phyloP scores from a whole-genome alignment of 805 yeast genomes.

The Jamesozyma spencerorum region DNA sequence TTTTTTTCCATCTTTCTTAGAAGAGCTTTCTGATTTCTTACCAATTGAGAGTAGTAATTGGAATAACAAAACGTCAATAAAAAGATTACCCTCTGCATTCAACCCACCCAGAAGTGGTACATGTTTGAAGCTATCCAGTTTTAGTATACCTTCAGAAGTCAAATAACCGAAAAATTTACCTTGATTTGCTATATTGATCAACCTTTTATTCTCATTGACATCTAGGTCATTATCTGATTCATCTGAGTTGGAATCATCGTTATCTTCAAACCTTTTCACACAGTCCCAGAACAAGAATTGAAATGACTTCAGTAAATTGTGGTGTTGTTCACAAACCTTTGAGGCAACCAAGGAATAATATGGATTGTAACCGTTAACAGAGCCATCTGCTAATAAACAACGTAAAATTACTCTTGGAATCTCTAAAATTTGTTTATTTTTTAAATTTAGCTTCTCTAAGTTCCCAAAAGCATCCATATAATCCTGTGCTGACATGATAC shows the following conservation, averaged over 20 bases:
- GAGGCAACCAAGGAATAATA: constrained; percentile 75
- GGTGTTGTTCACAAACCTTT: constrained; percentile 60
- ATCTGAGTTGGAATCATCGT: constrained; percentile 30
- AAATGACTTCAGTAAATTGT: constrained; percentile 68
- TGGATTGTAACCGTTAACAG: constrained; percentile 63
- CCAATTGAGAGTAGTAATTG: constrained; percentile 58
- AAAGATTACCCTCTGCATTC: constrained; percentile 49
- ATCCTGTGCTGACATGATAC: constrained; percentile 92
- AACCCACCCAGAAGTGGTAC: constrained; percentile 65
- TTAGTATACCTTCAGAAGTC: constrained; percentile 62
- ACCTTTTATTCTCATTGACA: constrained; percentile 43
- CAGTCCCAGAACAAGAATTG: constrained; percentile 89
- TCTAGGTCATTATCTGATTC: constrained; percentile 30
- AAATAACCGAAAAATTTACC: constrained; percentile 77
- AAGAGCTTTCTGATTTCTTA: constrained; percentile 47
- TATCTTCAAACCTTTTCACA: constrained; percentile 59
- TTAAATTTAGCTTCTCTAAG: constrained; percentile 68
- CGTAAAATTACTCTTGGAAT: constrained; percentile 79
- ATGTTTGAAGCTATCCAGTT: constrained; percentile 62
- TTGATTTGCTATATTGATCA: constrained; percentile 55
- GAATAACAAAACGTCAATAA: constrained; percentile 65
- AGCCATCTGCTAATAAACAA: constrained; percentile 67
- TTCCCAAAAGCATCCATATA: constrained; percentile 79
- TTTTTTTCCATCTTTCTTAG: constrained; percentile 26
- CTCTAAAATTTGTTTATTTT: constrained; percentile 73